phyloP scores from a whole-genome alignment of 768 basidiomycete species.

The Obba rivulosa region DNA sequence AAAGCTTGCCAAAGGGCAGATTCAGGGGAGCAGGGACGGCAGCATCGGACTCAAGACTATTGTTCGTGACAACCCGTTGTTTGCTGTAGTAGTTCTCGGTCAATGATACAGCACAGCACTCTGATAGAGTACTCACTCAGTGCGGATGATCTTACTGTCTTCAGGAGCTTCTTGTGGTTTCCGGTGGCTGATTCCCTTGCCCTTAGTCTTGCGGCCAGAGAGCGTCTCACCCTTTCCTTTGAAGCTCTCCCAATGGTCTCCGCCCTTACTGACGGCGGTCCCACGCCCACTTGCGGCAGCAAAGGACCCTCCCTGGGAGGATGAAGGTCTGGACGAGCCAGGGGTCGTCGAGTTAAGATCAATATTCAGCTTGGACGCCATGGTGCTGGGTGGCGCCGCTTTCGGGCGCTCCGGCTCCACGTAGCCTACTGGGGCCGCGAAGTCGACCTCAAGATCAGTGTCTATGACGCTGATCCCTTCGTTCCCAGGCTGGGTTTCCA shows the following conservation, averaged over 20 bases:
- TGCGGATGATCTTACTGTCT: slow-evolving; percentile 84
- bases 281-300: slow-evolving; percentile 43
- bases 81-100: slow-evolving; percentile 44
- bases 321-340: slow-evolving; percentile 77
- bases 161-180: slow-evolving; percentile 74
- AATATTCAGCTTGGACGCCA: slow-evolving; percentile 96
- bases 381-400: slow-evolving; percentile 76
- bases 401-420: slow-evolving; percentile 89
- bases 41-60: slow-evolving; percentile 61
- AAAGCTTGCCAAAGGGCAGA: slow-evolving; percentile 89
- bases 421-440: slow-evolving; percentile 89
- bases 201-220: slow-evolving; percentile 88
- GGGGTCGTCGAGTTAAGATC: slow-evolving; percentile 85
- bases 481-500: slow-evolving; percentile 87
- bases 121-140: slow-evolving; percentile 59
- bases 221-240: slow-evolving; percentile 93
- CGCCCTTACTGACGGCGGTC: slow-evolving; percentile 61
- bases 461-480: slow-evolving; percentile 88
- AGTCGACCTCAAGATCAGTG: slow-evolving; percentile 98
- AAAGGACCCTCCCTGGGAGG: slow-evolving; percentile 67
- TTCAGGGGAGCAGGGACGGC: slow-evolving; percentile 88
- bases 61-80: slow-evolving; percentile 79
- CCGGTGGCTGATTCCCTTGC: slow-evolving; percentile 84
- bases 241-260: slow-evolving; percentile 92
- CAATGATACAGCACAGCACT: neutral